A percentile compares a stretch with the other conserved stretches of the same genome.
Evolutionary conservation across 2,329 filamentous ascomycete species (phyloP).

Genomic region (Aureobasidium sp.): DNA sequence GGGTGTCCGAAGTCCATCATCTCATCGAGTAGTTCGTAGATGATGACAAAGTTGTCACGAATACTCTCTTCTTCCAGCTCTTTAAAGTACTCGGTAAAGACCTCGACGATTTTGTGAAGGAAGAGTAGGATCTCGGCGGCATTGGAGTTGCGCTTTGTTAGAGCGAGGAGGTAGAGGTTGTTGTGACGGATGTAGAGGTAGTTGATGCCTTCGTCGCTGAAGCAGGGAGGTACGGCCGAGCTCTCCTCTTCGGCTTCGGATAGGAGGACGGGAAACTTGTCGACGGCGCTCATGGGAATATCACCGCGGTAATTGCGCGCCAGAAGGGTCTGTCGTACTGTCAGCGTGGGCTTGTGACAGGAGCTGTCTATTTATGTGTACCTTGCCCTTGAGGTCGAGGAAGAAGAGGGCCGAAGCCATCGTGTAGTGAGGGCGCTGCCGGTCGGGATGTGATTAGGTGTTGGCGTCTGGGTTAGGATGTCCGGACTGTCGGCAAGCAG

Average conservation of each 20-base stretch:
- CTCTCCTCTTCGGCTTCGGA: conserved; percentile 99
- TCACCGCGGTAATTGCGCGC: conserved; percentile 98
- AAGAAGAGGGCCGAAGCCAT: conserved; percentile 99
- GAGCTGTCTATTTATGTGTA: conserved; percentile 33
- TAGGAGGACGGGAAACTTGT: conserved; percentile 92
- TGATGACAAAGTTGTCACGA: conserved; percentile 97
- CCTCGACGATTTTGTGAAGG: conserved; percentile 94
- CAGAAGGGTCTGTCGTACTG: conserved; percentile 69
- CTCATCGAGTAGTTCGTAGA: conserved; percentile 96
- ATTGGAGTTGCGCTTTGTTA: conserved; percentile 98
- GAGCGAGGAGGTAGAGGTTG: conserved; percentile 94
- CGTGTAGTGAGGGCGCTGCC: conserved; percentile 21
- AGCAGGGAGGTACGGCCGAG: conserved; percentile 92
- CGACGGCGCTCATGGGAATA: conserved; percentile 97
- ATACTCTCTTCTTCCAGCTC: conserved; percentile 98
- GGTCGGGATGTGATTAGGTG: neutral
- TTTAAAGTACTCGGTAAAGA: conserved; percentile 99
- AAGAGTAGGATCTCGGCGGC: conserved; percentile 97
- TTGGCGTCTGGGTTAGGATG: neutral
- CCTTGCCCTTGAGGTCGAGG: conserved; percentile 99
- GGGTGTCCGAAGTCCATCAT: conserved; percentile 99
- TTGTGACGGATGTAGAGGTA: conserved; percentile 99
- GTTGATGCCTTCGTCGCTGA: conserved; percentile 98
- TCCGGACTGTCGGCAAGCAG: neutral
- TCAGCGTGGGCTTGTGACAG: neutral